Conservation (phyloP, 73 alveolate genomes). For the Paramecium sonneborni region DNA sequence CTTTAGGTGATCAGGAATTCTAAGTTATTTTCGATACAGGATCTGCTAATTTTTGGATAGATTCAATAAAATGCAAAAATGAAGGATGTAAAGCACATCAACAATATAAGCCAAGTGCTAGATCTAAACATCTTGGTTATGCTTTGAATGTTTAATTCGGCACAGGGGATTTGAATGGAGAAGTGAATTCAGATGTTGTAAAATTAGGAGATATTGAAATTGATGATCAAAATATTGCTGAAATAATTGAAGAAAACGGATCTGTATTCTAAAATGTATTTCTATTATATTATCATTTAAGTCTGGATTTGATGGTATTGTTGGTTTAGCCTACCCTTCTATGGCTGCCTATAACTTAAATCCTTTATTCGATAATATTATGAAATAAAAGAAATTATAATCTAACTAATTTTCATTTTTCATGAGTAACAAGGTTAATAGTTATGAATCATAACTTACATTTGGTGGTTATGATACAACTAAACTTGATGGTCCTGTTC, state of each 20-base stretch:
- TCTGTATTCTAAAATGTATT: constrained; percentile 70
- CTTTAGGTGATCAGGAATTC: constrained; percentile 74
- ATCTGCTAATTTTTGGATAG: constrained; percentile 71
- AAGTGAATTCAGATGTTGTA: constrained; percentile 63
- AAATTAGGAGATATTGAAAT: constrained; percentile 70
- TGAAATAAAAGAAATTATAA: constrained; percentile 64
- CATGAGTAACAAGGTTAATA: constrained; percentile 43
- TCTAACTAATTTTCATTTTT: constrained; percentile 74
- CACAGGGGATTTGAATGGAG: constrained; percentile 74
- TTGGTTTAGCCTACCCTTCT: constrained; percentile 79
- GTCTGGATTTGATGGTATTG: constrained; percentile 69
- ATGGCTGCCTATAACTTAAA: constrained; percentile 76
- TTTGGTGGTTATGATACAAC: constrained; percentile 72
- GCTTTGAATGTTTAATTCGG: constrained; percentile 40
- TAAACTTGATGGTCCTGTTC: constrained; percentile 64
- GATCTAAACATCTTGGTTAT: constrained; percentile 45
- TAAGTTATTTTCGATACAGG: constrained; percentile 87
- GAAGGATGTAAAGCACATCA: constrained; percentile 63
- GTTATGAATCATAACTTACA: constrained; percentile 67
- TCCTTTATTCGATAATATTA: constrained; percentile 75
- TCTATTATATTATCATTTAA: not conserved
- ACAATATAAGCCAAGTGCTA: constrained; percentile 49
- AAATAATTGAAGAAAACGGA: constrained; percentile 78
- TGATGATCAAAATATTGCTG: constrained; percentile 72
- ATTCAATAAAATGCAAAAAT: constrained; percentile 67